Base-by-base conservation (phyloP, 495 filamentous ascomycete genomes). In the Podospora didyma region DNA sequence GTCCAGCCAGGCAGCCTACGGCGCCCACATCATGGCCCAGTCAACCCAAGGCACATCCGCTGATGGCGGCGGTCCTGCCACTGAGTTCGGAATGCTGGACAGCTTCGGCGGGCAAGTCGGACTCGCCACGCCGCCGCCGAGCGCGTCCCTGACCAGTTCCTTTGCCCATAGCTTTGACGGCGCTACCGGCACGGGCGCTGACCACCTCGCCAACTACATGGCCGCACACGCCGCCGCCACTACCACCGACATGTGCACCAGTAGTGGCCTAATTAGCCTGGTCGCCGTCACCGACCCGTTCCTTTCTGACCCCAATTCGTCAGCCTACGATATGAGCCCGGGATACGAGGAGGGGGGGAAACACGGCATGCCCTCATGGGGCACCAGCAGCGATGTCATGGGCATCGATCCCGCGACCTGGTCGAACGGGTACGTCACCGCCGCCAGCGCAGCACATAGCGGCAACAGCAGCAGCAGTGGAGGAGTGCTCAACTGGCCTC, bases 91-190 rank as follows among this genome's bases (percentile, higher is more conserved):
- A 19, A 17, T 66, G 2, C 55, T 64, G 21, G 61, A 53, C 50
- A 57, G 59, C 46, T 63, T 60, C 54, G 51, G 54, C 14, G 49
- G 51, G 42, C 54, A 61, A n/a, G 39, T 53, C 42, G 61, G 66
- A 5, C 63, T 73, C 2, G 64, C 58, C 9, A 73, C 68, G 0
- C 70, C 68, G 17, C 66, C 68, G 2, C 70, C 66, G 17, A 68
- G 48, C 2, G 68, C 68, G 11, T 66, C 66, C 9, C 39, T 67
- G 12, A 51, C 55, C 19, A 62, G 46, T 19, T 68, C 64, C 0
- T 71, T 69, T 46, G 39, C 52, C 46, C 28, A 37, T 3, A 53
- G 51, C 51, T 65, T 71, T 37, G 66, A 64, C 51, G 42, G 49
- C 9, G 14, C 24, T 14, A 50, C 54, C 2, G 45, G 23, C 16